These are phyloP conservation scores for Kwoniella dejecticola DNA, from an alignment of 768 basidiomycete species.

Conservation along the genomic window DNA sequence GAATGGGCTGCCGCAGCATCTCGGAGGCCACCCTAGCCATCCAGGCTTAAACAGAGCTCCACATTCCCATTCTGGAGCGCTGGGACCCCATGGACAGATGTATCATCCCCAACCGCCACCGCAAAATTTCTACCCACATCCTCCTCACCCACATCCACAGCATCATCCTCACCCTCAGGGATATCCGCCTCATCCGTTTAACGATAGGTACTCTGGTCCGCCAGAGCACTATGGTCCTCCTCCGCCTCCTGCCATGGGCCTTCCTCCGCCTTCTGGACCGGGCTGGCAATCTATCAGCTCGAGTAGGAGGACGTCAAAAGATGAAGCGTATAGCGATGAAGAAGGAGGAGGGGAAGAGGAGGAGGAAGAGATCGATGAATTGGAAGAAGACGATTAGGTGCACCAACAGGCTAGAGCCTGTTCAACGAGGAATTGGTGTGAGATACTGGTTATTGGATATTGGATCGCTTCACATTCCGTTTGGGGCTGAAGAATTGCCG, in stretches of 20 bases:
- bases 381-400: slow-evolving; percentile 27
- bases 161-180: background rate
- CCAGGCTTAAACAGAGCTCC: slow-evolving; percentile 13
- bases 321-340: slow-evolving; percentile 18
- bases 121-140: background rate
- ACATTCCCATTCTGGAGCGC: background rate
- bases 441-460: background rate
- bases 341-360: slow-evolving; percentile 27
- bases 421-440: background rate
- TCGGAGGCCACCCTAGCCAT: slow-evolving; percentile 3
- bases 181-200: slow-evolving; percentile 3
- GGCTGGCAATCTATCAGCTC: slow-evolving; percentile 1
- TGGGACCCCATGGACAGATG: background rate
- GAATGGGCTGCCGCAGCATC: background rate
- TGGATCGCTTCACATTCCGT: too few species aligned
- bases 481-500: too few species aligned
- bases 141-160: background rate
- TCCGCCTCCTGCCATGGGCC: slow-evolving; percentile 3
- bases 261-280: background rate
- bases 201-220: background rate
- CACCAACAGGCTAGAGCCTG: background rate
- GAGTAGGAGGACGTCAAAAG: slow-evolving; percentile 13
- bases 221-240: background rate
- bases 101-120: slow-evolving; percentile 3
- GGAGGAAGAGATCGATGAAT: slow-evolving; percentile 29